Percentiles rank a stretch among this genome's conserved stretches.
Evolutionary conservation across 306 rosid genomes (phyloP).

Genomic region (Lupinus albus): DNA sequence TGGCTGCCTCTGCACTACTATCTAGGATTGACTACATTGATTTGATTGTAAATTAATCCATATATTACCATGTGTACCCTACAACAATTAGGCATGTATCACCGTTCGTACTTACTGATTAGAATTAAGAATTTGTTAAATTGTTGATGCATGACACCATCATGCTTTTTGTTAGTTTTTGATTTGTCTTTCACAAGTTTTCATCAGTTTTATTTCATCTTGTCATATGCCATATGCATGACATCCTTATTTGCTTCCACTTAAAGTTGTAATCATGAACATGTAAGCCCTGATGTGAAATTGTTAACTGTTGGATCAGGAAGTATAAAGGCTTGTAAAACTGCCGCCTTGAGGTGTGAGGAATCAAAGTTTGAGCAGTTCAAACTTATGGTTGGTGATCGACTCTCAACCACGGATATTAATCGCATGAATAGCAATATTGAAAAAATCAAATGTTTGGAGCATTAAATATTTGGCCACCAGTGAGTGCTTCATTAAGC

Average conservation of each 20-base stretch:
- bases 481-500: neutral
- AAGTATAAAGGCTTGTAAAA: constrained; percentile 67
- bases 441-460: constrained; percentile 67
- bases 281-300: constrained; percentile 25
- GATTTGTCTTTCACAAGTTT: neutral
- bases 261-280: neutral
- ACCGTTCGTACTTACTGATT: no score
- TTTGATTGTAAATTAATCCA: no score
- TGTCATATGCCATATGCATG: neutral
- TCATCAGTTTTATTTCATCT: constrained; percentile 31
- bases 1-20: no score
- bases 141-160: no score
- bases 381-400: constrained; percentile 63
- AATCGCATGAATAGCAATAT: constrained; percentile 64
- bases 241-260: constrained; percentile 9
- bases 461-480: constrained; percentile 49
- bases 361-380: constrained; percentile 69
- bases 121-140: no score
- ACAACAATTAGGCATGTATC: no score
- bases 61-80: no score
- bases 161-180: constrained; percentile 7
- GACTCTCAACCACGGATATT: constrained; percentile 50
- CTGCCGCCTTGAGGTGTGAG: constrained; percentile 69
- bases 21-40: no score
- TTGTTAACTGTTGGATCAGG: constrained; percentile 48